These are phyloP conservation scores for Lenwebbia sp. DNA, from an alignment of 345 rosid species.

Conservation along the genomic window DNA sequence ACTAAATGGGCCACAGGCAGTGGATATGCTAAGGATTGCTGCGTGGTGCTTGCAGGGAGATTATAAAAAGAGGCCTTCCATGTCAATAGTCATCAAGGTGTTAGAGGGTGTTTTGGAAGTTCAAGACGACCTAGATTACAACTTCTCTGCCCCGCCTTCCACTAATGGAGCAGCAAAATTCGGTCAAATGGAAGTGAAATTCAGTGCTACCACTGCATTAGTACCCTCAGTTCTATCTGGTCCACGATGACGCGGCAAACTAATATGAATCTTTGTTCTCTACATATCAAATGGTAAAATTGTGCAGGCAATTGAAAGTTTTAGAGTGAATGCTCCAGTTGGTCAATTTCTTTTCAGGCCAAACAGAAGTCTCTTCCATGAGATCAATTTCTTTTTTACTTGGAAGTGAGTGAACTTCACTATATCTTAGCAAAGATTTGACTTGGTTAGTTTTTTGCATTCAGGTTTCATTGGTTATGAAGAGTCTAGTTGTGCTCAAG, in stretches of 20 bases:
- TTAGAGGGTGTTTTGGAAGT: conserved; percentile 1
- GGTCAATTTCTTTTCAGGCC: background rate
- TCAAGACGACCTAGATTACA: background rate
- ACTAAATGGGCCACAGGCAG: background rate
- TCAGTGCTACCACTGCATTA: background rate
- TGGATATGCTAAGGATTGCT: conserved; percentile 15
- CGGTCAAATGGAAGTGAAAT: background rate
- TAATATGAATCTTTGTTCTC: background rate
- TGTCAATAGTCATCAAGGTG: conserved; percentile 8
- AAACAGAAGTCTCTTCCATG: background rate
- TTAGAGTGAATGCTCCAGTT: background rate
- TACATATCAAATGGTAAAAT: background rate
- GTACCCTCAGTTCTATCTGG: background rate
- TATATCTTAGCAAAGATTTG: background rate
- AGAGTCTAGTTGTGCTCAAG: background rate
- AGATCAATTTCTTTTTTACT: background rate
- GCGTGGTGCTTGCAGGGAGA: too few relatives aligned
- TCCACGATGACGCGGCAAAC: background rate
- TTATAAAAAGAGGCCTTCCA: too few relatives aligned
- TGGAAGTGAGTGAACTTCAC: background rate
- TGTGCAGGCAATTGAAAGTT: background rate
- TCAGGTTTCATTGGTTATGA: background rate
- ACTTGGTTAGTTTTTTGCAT: background rate
- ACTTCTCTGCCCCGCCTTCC: background rate
- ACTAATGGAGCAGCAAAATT: background rate